A percentile compares a stretch with the other conserved stretches of the same genome.
Conservation (phyloP, 495 filamentous ascomycete genomes). For the Staphylotrichum longicolle region DNA sequence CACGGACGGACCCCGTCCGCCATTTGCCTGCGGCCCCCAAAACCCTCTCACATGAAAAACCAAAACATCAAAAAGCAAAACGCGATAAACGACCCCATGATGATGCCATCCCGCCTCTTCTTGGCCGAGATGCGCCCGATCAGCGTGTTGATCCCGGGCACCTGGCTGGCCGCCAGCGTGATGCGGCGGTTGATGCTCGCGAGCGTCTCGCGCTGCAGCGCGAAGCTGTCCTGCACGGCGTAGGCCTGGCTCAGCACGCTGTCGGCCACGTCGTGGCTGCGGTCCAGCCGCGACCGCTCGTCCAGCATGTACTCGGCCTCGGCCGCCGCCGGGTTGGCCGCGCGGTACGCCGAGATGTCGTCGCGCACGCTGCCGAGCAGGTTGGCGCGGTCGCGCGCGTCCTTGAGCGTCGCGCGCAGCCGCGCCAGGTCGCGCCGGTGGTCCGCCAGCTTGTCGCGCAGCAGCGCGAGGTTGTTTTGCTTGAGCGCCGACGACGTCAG, state of each 20-base stretch:
- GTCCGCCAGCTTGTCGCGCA: slow-evolving; percentile 83
- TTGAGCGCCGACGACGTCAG: slow-evolving; percentile 87
- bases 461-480: slow-evolving; percentile 88
- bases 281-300: slow-evolving; percentile 79
- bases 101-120: slow-evolving; percentile 92
- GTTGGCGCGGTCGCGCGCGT: slow-evolving; percentile 80
- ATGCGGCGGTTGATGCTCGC: slow-evolving; percentile 85
- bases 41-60: slow-evolving; percentile 62
- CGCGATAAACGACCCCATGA: slow-evolving; percentile 85
- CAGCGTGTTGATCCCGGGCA: slow-evolving; percentile 90
- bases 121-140: slow-evolving; percentile 93
- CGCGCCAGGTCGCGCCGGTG: slow-evolving; percentile 81
- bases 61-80: slow-evolving; percentile 86
- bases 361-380: slow-evolving; percentile 87
- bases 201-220: slow-evolving; percentile 79
- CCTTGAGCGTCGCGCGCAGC: slow-evolving; percentile 62
- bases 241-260: slow-evolving; percentile 94
- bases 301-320: slow-evolving; percentile 97
- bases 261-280: slow-evolving; percentile 83
- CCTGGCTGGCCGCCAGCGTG: slow-evolving; percentile 78
- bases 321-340: slow-evolving; percentile 71
- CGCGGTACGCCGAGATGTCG: slow-evolving; percentile 86
- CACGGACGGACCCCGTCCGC: no score
- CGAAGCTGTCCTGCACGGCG: slow-evolving; percentile 90
- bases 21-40: no score